Conservation (phyloP, 352 stramenopile genomes). For the Phytophthora niederhauseri region DNA sequence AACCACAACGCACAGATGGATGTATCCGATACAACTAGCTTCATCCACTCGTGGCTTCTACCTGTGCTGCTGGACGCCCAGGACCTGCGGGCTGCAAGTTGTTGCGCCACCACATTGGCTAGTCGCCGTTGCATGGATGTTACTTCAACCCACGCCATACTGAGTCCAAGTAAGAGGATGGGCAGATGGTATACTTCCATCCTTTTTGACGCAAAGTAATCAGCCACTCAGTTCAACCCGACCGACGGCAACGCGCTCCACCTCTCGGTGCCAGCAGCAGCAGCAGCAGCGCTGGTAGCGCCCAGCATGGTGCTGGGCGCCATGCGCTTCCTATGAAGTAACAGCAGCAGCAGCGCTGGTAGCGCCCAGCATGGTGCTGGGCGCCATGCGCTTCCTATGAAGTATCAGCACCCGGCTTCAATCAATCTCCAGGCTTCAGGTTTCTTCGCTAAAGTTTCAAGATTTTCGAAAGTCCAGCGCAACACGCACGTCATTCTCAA, state of each 20-base stretch:
- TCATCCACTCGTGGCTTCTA: not conserved
- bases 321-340: not conserved
- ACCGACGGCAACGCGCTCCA: not conserved
- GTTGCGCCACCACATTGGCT: not conserved
- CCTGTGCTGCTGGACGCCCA: too few relatives aligned
- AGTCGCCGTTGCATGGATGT: conserved; percentile 4
- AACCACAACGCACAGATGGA: too few relatives aligned
- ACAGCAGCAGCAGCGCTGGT: not conserved
- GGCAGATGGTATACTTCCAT: not conserved
- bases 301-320: not conserved
- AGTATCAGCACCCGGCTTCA: not conserved
- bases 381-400: not conserved
- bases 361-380: not conserved
- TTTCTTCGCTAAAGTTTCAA: conserved; percentile 1
- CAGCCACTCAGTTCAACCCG: not conserved
- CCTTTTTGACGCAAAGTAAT: not conserved
- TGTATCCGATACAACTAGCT: not conserved
- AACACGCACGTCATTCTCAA: conserved; percentile 6
- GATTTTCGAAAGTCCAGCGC: conserved; percentile 13
- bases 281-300: not conserved
- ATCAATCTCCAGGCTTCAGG: not conserved
- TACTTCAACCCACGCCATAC: not conserved
- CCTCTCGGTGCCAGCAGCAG: not conserved
- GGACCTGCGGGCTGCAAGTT: too few relatives aligned
- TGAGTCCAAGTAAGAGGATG: not conserved